A percentile compares a stretch with the other conserved stretches of the same genome.
Conservation (phyloP, 169 alveolate genomes). For the Plasmodium gallinaceum region DNA sequence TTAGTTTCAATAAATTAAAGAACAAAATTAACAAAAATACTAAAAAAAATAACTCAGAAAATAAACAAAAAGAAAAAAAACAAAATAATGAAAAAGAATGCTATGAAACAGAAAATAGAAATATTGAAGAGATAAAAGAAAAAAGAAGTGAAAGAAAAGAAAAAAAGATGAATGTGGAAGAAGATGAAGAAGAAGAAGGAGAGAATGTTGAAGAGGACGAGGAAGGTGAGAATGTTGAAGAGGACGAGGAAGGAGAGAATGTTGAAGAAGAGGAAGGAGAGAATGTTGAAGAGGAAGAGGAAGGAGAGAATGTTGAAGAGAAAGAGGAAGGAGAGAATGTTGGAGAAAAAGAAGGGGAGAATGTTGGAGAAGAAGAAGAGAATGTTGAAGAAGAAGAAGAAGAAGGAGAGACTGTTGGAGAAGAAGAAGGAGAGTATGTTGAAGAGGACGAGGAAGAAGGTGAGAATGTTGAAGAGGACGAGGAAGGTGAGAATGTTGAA, state of each 20-base stretch:
- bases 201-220: background rate
- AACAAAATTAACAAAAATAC: too few species aligned
- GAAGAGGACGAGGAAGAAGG: slow-evolving; percentile 2
- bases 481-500: background rate
- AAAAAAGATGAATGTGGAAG: background rate
- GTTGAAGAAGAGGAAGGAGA: background rate
- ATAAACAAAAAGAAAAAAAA: too few species aligned
- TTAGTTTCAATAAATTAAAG: too few species aligned
- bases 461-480: background rate
- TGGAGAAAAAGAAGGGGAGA: background rate
- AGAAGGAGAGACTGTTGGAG: background rate
- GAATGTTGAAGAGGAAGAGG: background rate
- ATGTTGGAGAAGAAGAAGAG: background rate
- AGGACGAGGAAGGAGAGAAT: background rate
- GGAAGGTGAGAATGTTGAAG: background rate
- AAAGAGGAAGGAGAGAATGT: background rate
- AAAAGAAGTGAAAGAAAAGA: background rate
- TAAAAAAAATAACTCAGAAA: too few species aligned
- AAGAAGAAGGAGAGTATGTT: background rate
- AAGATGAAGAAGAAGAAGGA: background rate
- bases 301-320: background rate
- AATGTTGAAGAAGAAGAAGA: background rate
- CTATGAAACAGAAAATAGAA: background rate
- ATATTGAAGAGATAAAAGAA: background rate
- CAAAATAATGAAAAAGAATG: background rate